These are phyloP conservation scores for Alternaria alternata DNA, from an alignment of 2,329 filamentous ascomycete genomes.

Conservation along the genomic window DNA sequence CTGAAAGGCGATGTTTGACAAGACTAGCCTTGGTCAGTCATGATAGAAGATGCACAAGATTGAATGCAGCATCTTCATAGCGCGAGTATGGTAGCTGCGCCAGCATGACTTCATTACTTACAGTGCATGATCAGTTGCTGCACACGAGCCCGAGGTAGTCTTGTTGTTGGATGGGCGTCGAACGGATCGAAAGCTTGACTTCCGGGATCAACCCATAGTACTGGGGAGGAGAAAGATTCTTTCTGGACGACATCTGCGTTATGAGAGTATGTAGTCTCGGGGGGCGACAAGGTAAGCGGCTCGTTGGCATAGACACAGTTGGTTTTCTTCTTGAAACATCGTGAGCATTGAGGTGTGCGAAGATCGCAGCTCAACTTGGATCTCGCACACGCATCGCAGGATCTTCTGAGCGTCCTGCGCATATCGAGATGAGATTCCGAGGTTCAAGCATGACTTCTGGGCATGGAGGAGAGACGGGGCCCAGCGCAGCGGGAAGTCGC, in stretches of 20 bases:
- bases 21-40: conserved; percentile 50
- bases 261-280: conserved; percentile 14
- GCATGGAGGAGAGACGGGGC: not conserved
- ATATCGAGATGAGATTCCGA: conserved; percentile 44
- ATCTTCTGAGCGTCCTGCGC: conserved; percentile 65
- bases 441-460: conserved; percentile 2
- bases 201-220: not conserved
- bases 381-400: conserved; percentile 64
- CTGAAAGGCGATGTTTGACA: conserved; percentile 66
- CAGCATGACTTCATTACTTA: conserved; percentile 43
- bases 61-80: not conserved
- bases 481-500: not conserved
- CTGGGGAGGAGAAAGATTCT: not conserved
- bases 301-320: conserved; percentile 64
- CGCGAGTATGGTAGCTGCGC: not conserved
- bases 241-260: not conserved
- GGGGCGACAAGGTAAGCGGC: conserved; percentile 48
- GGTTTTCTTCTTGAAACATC: conserved; percentile 60
- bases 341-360: conserved; percentile 62
- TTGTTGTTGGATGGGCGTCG: conserved; percentile 64
- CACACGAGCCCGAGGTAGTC: conserved; percentile 60
- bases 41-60: not conserved
- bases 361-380: conserved; percentile 66
- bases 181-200: conserved; percentile 61
- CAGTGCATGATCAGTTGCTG: conserved; percentile 66